Evolutionary conservation across 2,329 filamentous ascomycete genomes (phyloP).

Genomic region (Penicillium crustosum): DNA sequence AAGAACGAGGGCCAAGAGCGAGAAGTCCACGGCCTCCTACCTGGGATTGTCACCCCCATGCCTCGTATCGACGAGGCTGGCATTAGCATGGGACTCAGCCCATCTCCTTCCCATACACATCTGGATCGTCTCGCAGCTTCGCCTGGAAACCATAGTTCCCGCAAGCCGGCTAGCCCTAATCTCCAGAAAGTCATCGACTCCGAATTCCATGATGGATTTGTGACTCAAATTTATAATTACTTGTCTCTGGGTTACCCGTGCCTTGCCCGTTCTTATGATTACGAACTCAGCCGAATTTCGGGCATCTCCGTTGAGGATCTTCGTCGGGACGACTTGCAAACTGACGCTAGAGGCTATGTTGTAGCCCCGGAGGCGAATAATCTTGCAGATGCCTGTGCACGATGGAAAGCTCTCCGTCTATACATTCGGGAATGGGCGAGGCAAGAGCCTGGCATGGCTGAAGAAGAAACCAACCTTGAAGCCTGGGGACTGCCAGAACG

Average conservation of each 20-base stretch:
- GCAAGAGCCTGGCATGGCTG: slow-evolving; percentile 72
- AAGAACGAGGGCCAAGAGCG: slow-evolving; percentile 22
- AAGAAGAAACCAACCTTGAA: slow-evolving; percentile 54
- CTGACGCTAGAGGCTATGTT: slow-evolving; percentile 72
- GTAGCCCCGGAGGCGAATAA: slow-evolving; percentile 52
- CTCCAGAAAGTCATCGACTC: slow-evolving; percentile 50
- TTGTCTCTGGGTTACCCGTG: slow-evolving; percentile 88
- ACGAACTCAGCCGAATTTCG: slow-evolving; percentile 80
- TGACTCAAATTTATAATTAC: slow-evolving; percentile 97
- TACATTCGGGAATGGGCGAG: slow-evolving; percentile 90
- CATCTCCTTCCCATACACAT: slow-evolving; percentile 2
- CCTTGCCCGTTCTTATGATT: slow-evolving; percentile 77
- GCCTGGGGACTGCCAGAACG: slow-evolving; percentile 64
- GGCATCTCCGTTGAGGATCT: slow-evolving; percentile 68
- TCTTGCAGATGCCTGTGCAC: slow-evolving; percentile 56
- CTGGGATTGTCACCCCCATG: slow-evolving; percentile 31
- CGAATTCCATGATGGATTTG: slow-evolving; percentile 80
- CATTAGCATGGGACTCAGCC: not conserved
- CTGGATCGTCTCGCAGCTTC: slow-evolving; percentile 3
- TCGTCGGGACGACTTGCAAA: slow-evolving; percentile 65
- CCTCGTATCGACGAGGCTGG: slow-evolving; percentile 15
- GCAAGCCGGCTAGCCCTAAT: slow-evolving; percentile 4
- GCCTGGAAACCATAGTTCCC: slow-evolving; percentile 2
- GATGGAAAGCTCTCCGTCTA: slow-evolving; percentile 79
- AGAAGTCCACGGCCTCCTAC: slow-evolving; percentile 14